These are phyloP conservation scores for Leccinum obscurum DNA, from an alignment of 768 basidiomycete species.

Conservation along the genomic window DNA sequence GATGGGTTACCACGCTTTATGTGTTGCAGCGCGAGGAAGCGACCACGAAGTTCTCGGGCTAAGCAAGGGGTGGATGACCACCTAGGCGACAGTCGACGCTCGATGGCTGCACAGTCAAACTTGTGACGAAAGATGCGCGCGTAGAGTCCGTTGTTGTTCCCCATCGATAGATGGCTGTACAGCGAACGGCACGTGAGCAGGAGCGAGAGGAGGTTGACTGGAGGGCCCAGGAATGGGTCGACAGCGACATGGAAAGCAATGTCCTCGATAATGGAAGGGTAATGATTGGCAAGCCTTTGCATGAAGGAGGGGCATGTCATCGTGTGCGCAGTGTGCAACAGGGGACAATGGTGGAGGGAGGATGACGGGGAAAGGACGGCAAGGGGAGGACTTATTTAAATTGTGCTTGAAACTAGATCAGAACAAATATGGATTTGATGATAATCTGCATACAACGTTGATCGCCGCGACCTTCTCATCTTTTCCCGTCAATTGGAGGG, in stretches of 20 bases:
- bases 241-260: slow-evolving; percentile 44
- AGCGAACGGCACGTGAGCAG: slow-evolving; percentile 40
- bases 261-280: slow-evolving; percentile 33
- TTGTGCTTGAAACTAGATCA: slow-evolving; percentile 25
- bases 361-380: slow-evolving; percentile 6
- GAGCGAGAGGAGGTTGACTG: slow-evolving; percentile 38
- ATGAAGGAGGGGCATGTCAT: slow-evolving; percentile 10
- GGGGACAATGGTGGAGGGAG: slow-evolving; percentile 5
- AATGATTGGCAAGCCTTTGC: slow-evolving; percentile 16
- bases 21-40: slow-evolving; percentile 42
- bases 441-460: slow-evolving; percentile 38
- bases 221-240: slow-evolving; percentile 45
- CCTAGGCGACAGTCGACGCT: slow-evolving; percentile 38
- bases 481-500: slow-evolving; percentile 31
- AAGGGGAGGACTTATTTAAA: slow-evolving; percentile 28
- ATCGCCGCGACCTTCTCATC: slow-evolving; percentile 36
- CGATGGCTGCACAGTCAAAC: slow-evolving; percentile 43
- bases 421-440: slow-evolving; percentile 36
- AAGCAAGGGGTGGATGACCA: slow-evolving; percentile 41
- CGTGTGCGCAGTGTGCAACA: not conserved
- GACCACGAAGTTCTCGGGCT: slow-evolving; percentile 44
- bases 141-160: slow-evolving; percentile 40
- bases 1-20: slow-evolving; percentile 35
- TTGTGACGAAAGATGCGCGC: slow-evolving; percentile 46
- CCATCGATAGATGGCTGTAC: slow-evolving; percentile 36